These are phyloP conservation scores for Stachybotrys echinatus DNA, from an alignment of 2,329 filamentous ascomycete species.

Conservation along the genomic window DNA sequence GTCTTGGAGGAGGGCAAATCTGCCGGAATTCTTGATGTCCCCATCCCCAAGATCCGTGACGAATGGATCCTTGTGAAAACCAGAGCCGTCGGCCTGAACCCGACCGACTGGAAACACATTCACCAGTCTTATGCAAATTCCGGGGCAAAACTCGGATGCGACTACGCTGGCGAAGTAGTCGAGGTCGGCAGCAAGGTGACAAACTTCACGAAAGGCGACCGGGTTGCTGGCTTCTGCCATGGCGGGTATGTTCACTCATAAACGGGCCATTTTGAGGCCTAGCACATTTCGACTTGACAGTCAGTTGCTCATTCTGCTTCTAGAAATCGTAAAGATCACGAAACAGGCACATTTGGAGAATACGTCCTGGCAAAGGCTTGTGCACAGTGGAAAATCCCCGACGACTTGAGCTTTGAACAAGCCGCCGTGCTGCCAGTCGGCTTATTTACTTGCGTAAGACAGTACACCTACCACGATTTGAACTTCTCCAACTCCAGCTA, in stretches of 20 bases:
- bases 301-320: too few species aligned
- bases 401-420: slow-evolving; percentile 38
- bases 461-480: slow-evolving; percentile 8
- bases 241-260: slow-evolving; percentile 19
- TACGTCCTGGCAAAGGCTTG: slow-evolving; percentile 32
- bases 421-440: slow-evolving; percentile 37
- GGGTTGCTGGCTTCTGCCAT: slow-evolving; percentile 34
- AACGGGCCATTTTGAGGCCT: background rate
- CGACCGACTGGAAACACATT: slow-evolving; percentile 27
- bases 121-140: slow-evolving; percentile 6
- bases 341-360: slow-evolving; percentile 38
- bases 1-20: background rate
- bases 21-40: background rate
- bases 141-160: slow-evolving; percentile 29
- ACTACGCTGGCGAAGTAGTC: slow-evolving; percentile 41
- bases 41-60: background rate
- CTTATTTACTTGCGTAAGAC: slow-evolving; percentile 28
- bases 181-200: slow-evolving; percentile 37
- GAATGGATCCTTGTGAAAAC: background rate
- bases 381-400: slow-evolving; percentile 37
- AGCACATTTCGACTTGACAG: background rate
- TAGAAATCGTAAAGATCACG: slow-evolving; percentile 16
- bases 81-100: slow-evolving; percentile 27
- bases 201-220: slow-evolving; percentile 42
- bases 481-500: background rate